These are phyloP conservation scores for Neurospora intermedia DNA, from an alignment of 495 filamentous ascomycete species.

Conservation along the genomic window DNA sequence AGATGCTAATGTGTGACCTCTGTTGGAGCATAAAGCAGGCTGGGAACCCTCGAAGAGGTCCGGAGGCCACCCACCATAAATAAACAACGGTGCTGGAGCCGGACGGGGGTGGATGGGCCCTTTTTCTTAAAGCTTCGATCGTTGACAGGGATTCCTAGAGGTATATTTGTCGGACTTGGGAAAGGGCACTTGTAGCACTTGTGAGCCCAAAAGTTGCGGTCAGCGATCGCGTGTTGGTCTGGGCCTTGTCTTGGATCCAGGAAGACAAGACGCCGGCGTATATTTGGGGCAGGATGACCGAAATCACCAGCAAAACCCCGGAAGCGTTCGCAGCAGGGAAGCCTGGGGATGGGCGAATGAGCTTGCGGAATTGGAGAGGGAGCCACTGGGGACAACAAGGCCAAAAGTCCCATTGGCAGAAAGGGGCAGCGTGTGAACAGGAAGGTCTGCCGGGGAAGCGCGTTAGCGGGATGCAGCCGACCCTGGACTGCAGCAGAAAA, in stretches of 20 bases:
- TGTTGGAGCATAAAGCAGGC: conserved; percentile 12
- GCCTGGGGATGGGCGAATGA: background rate
- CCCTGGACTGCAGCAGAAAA: background rate
- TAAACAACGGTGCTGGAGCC: background rate
- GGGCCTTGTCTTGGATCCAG: background rate
- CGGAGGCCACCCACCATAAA: conserved; percentile 4
- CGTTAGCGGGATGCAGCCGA: background rate
- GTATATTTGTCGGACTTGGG: background rate
- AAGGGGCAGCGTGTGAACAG: background rate
- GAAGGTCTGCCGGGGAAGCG: background rate
- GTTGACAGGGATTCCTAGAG: background rate
- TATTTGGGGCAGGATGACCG: background rate
- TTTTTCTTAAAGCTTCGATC: background rate
- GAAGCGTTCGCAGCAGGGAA: background rate
- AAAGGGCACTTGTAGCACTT: background rate
- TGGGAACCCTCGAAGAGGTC: background rate
- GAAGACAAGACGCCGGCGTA: background rate
- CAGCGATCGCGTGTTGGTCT: background rate
- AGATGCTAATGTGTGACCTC: background rate
- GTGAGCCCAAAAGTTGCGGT: background rate
- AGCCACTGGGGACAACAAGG: background rate
- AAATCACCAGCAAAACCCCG: background rate
- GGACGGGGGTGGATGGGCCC: background rate
- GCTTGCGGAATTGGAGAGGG: background rate
- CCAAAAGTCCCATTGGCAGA: background rate